Evolutionary conservation across 2,329 filamentous ascomycete genomes (phyloP).

Genomic region (Aspergillus sp.): DNA sequence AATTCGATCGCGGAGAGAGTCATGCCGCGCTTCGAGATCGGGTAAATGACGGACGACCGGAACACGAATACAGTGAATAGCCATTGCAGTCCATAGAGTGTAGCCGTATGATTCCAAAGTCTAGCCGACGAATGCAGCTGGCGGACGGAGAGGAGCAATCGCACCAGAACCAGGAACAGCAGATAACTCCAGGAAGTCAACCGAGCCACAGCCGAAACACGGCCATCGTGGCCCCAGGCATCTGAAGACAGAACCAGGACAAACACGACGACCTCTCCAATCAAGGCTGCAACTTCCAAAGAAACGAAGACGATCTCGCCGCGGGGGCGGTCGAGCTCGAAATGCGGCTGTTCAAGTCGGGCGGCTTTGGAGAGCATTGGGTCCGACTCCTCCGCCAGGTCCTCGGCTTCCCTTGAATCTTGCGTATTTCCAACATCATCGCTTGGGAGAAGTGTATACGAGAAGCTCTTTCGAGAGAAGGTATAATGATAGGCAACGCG

Average conservation of each 20-base stretch:
- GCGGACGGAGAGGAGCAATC: conserved; percentile 63
- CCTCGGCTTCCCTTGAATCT: conserved; percentile 51
- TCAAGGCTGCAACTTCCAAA: conserved; percentile 73
- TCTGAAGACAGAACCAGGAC: conserved; percentile 62
- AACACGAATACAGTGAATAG: conserved; percentile 73
- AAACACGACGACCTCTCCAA: conserved; percentile 70
- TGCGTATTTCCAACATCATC: conserved; percentile 48
- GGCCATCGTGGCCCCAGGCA: conserved; percentile 59
- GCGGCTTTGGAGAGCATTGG: conserved; percentile 57
- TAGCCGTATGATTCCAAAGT: conserved; percentile 90
- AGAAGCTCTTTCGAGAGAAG: conserved; percentile 53
- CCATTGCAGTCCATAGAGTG: conserved; percentile 82
- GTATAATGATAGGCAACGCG: conserved; percentile 58
- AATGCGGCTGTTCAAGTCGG: conserved; percentile 48
- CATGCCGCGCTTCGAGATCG: conserved; percentile 62
- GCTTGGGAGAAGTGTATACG: conserved; percentile 54
- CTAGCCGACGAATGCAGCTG: conserved; percentile 67
- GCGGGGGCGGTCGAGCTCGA: conserved; percentile 71
- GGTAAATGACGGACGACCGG: conserved; percentile 80
- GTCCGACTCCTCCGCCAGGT: conserved; percentile 53
- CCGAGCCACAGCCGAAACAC: conserved; percentile 63
- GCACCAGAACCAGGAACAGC: conserved; percentile 68
- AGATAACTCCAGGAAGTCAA: conserved; percentile 80
- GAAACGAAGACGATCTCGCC: conserved; percentile 70
- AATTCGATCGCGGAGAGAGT: conserved; percentile 73